A percentile compares a stretch with the other conserved stretches of the same genome.
Evolutionary conservation across 78 protist species (phyloP).

Genomic region (Cavenderia fasciculata): DNA sequence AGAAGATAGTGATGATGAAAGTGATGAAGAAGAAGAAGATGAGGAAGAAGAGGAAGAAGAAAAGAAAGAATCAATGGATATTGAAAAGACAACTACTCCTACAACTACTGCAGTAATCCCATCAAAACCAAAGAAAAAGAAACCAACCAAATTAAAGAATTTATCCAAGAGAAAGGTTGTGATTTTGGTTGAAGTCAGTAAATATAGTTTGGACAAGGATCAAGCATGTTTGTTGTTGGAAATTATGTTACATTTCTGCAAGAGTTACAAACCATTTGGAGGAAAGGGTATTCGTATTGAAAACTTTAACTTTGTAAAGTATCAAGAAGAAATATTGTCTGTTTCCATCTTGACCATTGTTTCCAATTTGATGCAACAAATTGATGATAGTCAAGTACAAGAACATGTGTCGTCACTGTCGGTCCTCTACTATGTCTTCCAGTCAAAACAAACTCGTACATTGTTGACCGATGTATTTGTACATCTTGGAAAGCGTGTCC

Average conservation of each 20-base stretch:
- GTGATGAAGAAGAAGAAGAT: too few relatives aligned
- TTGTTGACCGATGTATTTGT: constrained; percentile 6
- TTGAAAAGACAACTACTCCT: background rate
- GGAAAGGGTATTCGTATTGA: too few relatives aligned
- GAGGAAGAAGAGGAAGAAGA: too few relatives aligned
- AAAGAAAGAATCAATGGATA: too few relatives aligned
- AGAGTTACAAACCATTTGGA: too few relatives aligned
- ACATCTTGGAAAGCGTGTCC: constrained; percentile 19
- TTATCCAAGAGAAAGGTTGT: constrained; percentile 13
- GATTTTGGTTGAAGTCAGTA: constrained; percentile 24
- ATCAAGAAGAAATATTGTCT: too few relatives aligned
- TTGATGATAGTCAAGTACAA: constrained; percentile 6
- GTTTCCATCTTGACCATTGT: constrained; percentile 31
- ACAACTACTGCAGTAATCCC: background rate
- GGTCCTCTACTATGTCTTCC: constrained; percentile 25
- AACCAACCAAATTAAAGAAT: constrained; percentile 1
- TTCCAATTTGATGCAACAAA: constrained; percentile 10
- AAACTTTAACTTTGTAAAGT: too few relatives aligned
- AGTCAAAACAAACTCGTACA: constrained; percentile 20
- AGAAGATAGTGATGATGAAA: too few relatives aligned
- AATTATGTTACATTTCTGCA: constrained; percentile 53
- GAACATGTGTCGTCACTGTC: constrained; percentile 24
- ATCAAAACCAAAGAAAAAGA: background rate
- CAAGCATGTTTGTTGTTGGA: constrained; percentile 39
- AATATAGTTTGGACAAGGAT: constrained; percentile 7